Percentiles rank a stretch among this genome's conserved stretches.
phyloP scores from a whole-genome alignment of 164 flowering plant genomes.

The Vitis rupestris region DNA sequence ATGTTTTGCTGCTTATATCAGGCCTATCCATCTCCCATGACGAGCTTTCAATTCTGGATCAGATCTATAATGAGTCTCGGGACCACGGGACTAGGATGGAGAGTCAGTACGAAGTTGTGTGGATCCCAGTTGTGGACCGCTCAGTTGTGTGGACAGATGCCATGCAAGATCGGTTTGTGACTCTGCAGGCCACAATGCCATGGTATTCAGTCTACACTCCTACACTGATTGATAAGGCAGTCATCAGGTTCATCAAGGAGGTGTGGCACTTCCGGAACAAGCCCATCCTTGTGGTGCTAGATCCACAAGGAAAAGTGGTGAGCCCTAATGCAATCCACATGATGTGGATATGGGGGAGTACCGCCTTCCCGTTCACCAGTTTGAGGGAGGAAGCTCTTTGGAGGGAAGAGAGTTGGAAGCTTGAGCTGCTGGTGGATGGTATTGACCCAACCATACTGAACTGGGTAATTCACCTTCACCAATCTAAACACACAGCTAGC shows the following conservation, averaged over 20 bases:
- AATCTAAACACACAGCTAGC: background rate
- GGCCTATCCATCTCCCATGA: too few relatives aligned
- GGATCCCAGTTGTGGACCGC: conserved; percentile 23
- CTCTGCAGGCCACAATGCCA: conserved; percentile 17
- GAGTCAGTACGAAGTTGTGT: conserved; percentile 18
- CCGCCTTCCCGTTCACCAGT: conserved; percentile 41
- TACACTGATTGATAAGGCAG: conserved; percentile 9
- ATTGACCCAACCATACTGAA: conserved; percentile 25
- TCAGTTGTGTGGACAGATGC: background rate
- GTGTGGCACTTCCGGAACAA: conserved; percentile 5
- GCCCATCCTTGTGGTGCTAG: background rate
- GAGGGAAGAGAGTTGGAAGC: conserved; percentile 41
- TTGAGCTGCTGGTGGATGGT: conserved; percentile 36
- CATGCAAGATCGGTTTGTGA: conserved; percentile 10
- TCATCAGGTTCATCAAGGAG: conserved; percentile 14
- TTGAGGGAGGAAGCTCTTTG: conserved; percentile 35
- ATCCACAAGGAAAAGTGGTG: background rate
- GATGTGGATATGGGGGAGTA: conserved; percentile 5
- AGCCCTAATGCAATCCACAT: background rate
- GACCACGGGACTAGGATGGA: background rate
- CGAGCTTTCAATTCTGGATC: too few relatives aligned
- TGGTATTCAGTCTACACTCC: conserved; percentile 17
- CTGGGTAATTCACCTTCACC: conserved; percentile 30
- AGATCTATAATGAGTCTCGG: too few relatives aligned
- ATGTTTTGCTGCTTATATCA: too few relatives aligned